Base-by-base conservation (phyloP, 257 asterid genomes). In the Ligustrum vulgare region DNA sequence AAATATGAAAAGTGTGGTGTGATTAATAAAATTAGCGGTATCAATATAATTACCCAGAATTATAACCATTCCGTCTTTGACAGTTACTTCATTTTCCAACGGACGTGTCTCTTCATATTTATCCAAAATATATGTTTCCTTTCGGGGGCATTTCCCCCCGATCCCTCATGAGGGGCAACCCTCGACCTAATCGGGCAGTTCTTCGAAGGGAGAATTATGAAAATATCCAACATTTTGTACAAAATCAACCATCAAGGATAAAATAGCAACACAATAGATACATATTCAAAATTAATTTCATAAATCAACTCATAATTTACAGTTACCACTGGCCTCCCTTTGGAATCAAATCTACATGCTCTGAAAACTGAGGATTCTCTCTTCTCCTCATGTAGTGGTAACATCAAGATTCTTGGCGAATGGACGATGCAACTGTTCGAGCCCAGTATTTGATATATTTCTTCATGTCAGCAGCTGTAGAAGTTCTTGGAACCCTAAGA, bases 381-480 rank as follows among this genome's bases (percentile, higher is more conserved):
- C 22, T 67, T 15, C 70, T 28, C 4, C 13, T 65, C 28, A 5
- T 28, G 70, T 15, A 15, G 10, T 1, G 28, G 39, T 1, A 69
- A 63, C 25, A 69, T 74, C 73, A 84, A 80, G 84, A 82, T 71
- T 87, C 79, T 65, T 82, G 91, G 1, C 45, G 86, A 77, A 87
- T 70, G 2, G 85, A 82, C 8, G 82, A 81, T 15, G 96, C 96
- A 31, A 88, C 92, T 2, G 88, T 84, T 39, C 82, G 86, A 41
- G 94, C 96, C 96, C 94, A 89, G 16, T 65, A 70, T 84, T 66
- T 91, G 72, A 91, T 43, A 73, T 89, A 91, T 32, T 84, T 87
- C 91, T 91, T 91, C 92, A 89, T 87, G 73, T 87, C 89, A 20
- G 80, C 86, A 71, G 83, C 54, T 3, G 80, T 73, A 1, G 88